Evolutionary conservation across 2,329 filamentous ascomycete genomes (phyloP).

Genomic region (Aspergillus nomiae): DNA sequence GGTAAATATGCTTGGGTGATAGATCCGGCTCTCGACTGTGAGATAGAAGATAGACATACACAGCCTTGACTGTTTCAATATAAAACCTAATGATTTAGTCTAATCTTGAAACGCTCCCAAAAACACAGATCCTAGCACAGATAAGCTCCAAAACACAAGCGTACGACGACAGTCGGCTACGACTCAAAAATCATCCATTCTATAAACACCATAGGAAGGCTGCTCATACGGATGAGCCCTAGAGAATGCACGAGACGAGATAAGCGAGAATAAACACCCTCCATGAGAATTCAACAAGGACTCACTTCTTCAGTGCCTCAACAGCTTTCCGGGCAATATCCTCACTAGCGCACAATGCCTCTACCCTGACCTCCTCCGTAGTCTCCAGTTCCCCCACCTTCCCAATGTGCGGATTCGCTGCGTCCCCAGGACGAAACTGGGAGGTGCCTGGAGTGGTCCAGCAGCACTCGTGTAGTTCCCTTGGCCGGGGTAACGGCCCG

Average conservation of each 20-base stretch:
- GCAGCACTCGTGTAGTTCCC: conserved; percentile 21
- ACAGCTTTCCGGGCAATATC: conserved; percentile 15
- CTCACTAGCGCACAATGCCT: conserved; percentile 18
- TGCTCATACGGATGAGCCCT: neutral
- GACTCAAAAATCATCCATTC: neutral
- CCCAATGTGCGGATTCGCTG: conserved; percentile 16
- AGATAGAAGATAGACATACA: neutral
- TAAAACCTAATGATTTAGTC: too few relatives aligned
- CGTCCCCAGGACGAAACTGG: conserved; percentile 16
- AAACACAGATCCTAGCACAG: neutral
- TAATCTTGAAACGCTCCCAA: too few relatives aligned
- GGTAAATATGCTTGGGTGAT: too few relatives aligned
- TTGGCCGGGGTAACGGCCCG: conserved; percentile 17
- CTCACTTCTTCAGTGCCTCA: conserved; percentile 20
- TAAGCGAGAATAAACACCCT: neutral
- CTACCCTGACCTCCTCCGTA: conserved; percentile 17
- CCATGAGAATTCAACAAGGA: neutral
- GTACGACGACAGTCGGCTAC: neutral
- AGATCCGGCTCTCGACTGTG: too few relatives aligned
- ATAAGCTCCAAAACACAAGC: neutral
- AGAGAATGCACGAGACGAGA: neutral
- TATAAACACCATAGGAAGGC: neutral
- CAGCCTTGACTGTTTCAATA: neutral
- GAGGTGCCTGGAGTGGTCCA: conserved; percentile 15
- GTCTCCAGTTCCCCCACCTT: conserved; percentile 15